These are phyloP conservation scores for Laetiporus sulphureus DNA, from an alignment of 1,284 basidiomycete genomes.

Conservation along the genomic window DNA sequence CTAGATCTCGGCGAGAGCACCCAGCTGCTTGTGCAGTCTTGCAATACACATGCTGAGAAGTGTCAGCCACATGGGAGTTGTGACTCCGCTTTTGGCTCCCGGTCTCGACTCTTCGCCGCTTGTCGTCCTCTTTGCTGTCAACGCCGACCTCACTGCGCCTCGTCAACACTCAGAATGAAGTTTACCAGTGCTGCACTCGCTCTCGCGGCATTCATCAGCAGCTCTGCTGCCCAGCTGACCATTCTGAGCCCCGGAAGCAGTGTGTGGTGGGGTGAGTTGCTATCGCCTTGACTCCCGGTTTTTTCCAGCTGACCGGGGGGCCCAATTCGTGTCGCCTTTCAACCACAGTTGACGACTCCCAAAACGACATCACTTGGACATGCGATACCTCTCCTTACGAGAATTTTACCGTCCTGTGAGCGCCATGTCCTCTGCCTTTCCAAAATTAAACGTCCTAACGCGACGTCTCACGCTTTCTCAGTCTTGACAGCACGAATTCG, in stretches of 20 bases:
- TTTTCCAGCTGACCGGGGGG: background rate
- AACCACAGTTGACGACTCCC: constrained; percentile 21
- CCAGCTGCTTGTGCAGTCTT: too few relatives aligned
- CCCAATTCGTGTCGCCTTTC: constrained; percentile 3
- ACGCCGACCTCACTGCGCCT: background rate
- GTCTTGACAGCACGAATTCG: constrained; percentile 34
- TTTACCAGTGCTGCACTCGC: constrained; percentile 26
- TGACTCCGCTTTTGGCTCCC: too few relatives aligned
- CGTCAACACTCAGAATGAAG: constrained; percentile 31
- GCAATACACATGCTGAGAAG: too few relatives aligned
- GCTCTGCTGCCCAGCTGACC: constrained; percentile 31
- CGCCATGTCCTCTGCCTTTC: background rate
- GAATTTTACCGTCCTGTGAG: constrained; percentile 38
- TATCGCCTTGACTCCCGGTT: background rate
- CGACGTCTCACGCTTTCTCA: constrained; percentile 19
- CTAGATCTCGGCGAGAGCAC: too few relatives aligned
- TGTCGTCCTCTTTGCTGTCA: background rate
- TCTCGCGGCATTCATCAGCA: constrained; percentile 27
- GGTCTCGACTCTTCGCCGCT: too few relatives aligned
- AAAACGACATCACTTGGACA: constrained; percentile 36
- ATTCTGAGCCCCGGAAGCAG: constrained; percentile 31
- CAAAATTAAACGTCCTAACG: constrained; percentile 6
- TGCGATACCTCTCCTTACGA: constrained; percentile 29
- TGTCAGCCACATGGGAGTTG: too few relatives aligned
- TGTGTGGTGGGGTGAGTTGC: constrained; percentile 43